Percentiles rank a stretch among this genome's conserved stretches.
Evolutionary conservation across 768 basidiomycete genomes (phyloP).

Genomic region (Pleurotus ostreatus): DNA sequence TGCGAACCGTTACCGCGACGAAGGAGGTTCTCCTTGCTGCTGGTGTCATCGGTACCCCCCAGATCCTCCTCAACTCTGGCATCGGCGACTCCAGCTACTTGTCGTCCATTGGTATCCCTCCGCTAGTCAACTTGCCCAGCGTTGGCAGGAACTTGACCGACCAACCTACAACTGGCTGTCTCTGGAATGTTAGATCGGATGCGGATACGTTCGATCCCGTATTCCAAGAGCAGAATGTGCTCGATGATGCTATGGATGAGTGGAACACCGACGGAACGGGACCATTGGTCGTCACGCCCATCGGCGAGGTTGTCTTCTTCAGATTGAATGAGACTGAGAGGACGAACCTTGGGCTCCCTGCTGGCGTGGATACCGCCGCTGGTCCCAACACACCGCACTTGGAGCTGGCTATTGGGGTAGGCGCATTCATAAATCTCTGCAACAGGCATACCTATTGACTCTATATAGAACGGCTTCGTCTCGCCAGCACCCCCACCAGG

Average conservation of each 20-base stretch:
- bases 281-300: slow-evolving; percentile 4
- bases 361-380: slow-evolving; percentile 12
- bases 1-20: slow-evolving; percentile 13
- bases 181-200: neutral
- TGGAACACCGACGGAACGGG: slow-evolving; percentile 16
- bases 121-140: slow-evolving; percentile 14
- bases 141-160: slow-evolving; percentile 20
- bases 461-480: neutral
- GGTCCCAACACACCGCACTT: slow-evolving; percentile 6
- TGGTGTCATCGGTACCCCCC: slow-evolving; percentile 25
- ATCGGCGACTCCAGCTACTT: slow-evolving; percentile 18
- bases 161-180: slow-evolving; percentile 7
- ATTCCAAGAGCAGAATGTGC: neutral
- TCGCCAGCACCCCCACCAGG: neutral
- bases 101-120: slow-evolving; percentile 11
- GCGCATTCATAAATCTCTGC: too few species aligned
- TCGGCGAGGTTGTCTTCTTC: slow-evolving; percentile 7
- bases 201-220: slow-evolving; percentile 1
- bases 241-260: slow-evolving; percentile 7
- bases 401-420: slow-evolving; percentile 29
- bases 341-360: slow-evolving; percentile 8
- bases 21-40: slow-evolving; percentile 30
- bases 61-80: slow-evolving; percentile 20
- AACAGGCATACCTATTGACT: neutral
- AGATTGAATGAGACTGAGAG: slow-evolving; percentile 9